Evolutionary conservation across 805 yeast genomes (phyloP).

Genomic region (Novakomyces olei): DNA sequence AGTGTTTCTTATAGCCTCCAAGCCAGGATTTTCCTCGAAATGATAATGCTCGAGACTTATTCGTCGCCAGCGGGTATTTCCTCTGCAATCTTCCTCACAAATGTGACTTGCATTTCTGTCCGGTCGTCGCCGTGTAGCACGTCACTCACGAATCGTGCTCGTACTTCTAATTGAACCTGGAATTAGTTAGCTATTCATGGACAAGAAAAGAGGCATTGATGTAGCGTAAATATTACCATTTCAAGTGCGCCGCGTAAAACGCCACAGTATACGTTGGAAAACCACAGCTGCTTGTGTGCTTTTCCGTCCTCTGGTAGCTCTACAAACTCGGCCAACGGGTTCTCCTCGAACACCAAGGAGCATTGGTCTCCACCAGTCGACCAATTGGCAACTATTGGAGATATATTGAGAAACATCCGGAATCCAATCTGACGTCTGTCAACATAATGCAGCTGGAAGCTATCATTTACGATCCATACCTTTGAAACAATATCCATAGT

Average conservation of each 20-base stretch:
- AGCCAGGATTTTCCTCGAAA: no score
- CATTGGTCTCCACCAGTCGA: conserved; percentile 52
- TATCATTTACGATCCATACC: conserved; percentile 6
- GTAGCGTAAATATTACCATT: conserved; percentile 25
- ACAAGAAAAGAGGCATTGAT: neutral
- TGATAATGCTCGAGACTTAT: no score
- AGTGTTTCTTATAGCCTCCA: no score
- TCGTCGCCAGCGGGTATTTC: conserved; percentile 97
- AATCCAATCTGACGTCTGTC: conserved; percentile 36
- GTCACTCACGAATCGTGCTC: conserved; percentile 59
- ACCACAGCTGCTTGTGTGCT: conserved; percentile 62
- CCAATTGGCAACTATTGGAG: conserved; percentile 61
- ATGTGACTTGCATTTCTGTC: conserved; percentile 57
- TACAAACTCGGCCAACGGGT: conserved; percentile 86
- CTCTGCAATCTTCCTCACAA: conserved; percentile 57
- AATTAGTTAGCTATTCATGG: neutral
- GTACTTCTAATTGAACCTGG: conserved; percentile 68
- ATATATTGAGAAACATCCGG: conserved; percentile 64
- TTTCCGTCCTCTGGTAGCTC: conserved; percentile 69
- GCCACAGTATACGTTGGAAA: conserved; percentile 74
- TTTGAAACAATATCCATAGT: conserved; percentile 73
- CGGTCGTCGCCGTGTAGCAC: conserved; percentile 57
- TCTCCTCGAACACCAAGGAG: conserved; percentile 51
- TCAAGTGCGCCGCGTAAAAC: conserved; percentile 78
- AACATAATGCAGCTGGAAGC: neutral